These are phyloP conservation scores for Cercospora zeina DNA, from an alignment of 2,329 filamentous ascomycete species.

Conservation along the genomic window DNA sequence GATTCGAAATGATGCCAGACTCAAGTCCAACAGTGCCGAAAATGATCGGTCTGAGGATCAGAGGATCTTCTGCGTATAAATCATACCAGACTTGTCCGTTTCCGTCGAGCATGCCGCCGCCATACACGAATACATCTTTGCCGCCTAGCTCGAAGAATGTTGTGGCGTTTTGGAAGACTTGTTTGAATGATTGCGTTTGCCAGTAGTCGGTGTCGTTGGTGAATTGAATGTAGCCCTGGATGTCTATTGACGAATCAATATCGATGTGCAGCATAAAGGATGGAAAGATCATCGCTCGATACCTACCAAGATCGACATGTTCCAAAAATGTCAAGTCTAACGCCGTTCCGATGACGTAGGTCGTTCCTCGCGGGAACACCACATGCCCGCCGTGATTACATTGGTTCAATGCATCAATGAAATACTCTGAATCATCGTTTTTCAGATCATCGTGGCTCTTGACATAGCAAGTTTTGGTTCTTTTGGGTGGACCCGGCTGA, in stretches of 20 bases:
- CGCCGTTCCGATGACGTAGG: conserved; percentile 64
- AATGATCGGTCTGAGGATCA: conserved; percentile 60
- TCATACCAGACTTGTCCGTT: conserved; percentile 67
- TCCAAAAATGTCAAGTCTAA: conserved; percentile 65
- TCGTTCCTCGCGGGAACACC: conserved; percentile 56
- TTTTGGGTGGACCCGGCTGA: conserved; percentile 37
- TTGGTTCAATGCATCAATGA: conserved; percentile 57
- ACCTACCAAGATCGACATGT: conserved; percentile 56
- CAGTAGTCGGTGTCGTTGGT: conserved; percentile 68
- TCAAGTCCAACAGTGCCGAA: conserved; percentile 60
- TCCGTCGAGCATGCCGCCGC: conserved; percentile 63
- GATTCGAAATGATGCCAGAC: conserved; percentile 58
- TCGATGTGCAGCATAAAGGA: conserved; percentile 18
- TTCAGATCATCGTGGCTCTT: conserved; percentile 43
- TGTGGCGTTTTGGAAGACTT: conserved; percentile 65
- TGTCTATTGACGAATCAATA: conserved; percentile 44
- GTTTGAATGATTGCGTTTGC: conserved; percentile 64
- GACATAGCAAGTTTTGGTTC: conserved; percentile 45
- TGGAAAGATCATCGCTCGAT: background rate
- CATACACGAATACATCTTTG: conserved; percentile 66
- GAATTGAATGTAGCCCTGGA: conserved; percentile 63
- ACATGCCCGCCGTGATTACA: conserved; percentile 66
- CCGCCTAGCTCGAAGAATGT: conserved; percentile 69
- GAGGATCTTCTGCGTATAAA: conserved; percentile 58
- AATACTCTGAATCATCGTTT: conserved; percentile 53